Percentiles rank a stretch among this genome's conserved stretches.
phyloP scores from a whole-genome alignment of 225 moss, liverwort and hornwort species.

The Thuidium tamariscinum region DNA sequence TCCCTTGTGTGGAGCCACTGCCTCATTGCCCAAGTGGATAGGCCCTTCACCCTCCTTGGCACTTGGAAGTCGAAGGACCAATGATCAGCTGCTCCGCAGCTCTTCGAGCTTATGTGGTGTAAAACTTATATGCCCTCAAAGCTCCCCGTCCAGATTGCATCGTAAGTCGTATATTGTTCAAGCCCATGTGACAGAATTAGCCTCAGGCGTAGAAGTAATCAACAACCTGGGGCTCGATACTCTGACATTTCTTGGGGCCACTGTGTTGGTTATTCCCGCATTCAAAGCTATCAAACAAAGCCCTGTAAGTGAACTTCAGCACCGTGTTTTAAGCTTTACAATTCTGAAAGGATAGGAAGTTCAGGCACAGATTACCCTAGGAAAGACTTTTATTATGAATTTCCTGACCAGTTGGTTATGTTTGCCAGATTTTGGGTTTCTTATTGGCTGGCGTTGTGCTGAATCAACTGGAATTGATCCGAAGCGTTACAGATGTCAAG shows the following conservation, averaged over 20 bases:
- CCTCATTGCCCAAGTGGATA: not conserved
- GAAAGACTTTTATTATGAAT: not conserved
- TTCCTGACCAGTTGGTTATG: not conserved
- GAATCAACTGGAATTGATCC: constrained; percentile 83
- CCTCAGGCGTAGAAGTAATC: constrained; percentile 78
- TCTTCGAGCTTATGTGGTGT: not conserved
- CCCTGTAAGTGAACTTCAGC: constrained; percentile 49
- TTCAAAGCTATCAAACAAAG: constrained; percentile 93
- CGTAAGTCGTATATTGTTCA: not conserved
- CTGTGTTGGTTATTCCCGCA: constrained; percentile 75
- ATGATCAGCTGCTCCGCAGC: not conserved
- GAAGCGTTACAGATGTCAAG: constrained; percentile 94
- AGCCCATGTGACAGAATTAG: constrained; percentile 64
- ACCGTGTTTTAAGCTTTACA: not conserved
- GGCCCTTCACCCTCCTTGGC: not conserved
- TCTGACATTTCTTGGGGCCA: constrained; percentile 87
- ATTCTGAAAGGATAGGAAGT: not conserved
- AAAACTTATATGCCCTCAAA: not conserved
- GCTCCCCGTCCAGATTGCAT: not conserved
- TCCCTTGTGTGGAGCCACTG: not conserved
- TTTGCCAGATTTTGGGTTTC: constrained; percentile 88
- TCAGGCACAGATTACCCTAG: not conserved
- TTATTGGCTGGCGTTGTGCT: constrained; percentile 82
- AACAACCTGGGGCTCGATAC: constrained; percentile 81
- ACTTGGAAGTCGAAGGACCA: not conserved